Evolutionary conservation across 257 asterid species (phyloP).

Genomic region (Penstemon newberryi): DNA sequence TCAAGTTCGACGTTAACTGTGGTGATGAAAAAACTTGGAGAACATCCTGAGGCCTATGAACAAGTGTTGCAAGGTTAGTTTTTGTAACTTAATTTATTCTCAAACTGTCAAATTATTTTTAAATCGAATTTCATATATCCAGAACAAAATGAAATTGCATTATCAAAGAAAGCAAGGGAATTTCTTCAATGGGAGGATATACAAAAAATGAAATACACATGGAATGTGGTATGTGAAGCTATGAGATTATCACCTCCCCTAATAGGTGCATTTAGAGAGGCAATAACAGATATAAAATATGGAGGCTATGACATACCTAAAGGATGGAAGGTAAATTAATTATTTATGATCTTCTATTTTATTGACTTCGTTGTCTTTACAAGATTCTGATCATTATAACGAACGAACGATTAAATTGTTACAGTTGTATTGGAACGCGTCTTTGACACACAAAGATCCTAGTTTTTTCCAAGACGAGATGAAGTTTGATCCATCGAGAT

Average conservation of each 20-base stretch:
- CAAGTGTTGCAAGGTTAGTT: constrained; percentile 44
- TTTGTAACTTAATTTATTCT: too few species aligned
- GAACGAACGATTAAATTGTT: not conserved
- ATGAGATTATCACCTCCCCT: constrained; percentile 51
- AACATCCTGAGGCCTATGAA: constrained; percentile 46
- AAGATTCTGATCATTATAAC: not conserved
- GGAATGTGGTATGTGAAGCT: constrained; percentile 54
- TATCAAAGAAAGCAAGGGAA: constrained; percentile 36
- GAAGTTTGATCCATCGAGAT: constrained; percentile 48
- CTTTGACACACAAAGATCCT: constrained; percentile 39
- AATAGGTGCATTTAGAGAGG: constrained; percentile 53
- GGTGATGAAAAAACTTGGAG: constrained; percentile 45
- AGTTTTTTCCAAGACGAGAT: constrained; percentile 32
- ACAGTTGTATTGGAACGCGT: constrained; percentile 49
- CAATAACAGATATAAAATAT: constrained; percentile 41
- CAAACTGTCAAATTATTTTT: too few species aligned
- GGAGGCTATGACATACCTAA: constrained; percentile 57
- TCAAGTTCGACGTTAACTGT: constrained; percentile 37
- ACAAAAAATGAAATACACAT: constrained; percentile 65
- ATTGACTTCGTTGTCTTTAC: too few species aligned
- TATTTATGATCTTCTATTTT: not conserved
- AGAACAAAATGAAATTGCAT: constrained; percentile 55
- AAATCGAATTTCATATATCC: too few species aligned
- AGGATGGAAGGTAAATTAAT: constrained; percentile 57
- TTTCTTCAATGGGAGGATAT: constrained; percentile 54